These are phyloP conservation scores for Phytophthora melonis DNA, from an alignment of 352 stramenopile genomes.

Conservation along the genomic window DNA sequence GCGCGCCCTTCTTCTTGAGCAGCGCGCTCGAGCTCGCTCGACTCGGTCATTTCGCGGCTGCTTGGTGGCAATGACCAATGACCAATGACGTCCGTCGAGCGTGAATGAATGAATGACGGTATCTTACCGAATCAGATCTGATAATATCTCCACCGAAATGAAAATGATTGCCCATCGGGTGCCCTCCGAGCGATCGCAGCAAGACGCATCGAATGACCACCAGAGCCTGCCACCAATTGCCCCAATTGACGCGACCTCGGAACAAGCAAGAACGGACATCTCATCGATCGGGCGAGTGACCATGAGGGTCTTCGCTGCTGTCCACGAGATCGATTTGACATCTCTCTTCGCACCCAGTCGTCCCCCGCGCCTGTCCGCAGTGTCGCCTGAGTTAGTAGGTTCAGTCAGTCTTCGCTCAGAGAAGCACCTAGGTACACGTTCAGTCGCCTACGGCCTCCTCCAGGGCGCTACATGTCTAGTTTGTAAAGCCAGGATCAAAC, in stretches of 20 bases:
- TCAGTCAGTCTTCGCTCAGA: no score
- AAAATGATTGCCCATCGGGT: neutral
- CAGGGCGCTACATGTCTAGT: no score
- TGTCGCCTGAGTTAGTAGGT: no score
- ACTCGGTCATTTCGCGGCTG: slow-evolving; percentile 25
- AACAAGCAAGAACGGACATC: neutral
- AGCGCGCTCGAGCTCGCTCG: slow-evolving; percentile 1
- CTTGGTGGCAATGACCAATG: slow-evolving; percentile 20
- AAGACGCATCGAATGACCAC: neutral
- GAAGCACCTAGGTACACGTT: no score
- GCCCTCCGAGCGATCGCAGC: neutral
- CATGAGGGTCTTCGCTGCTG: neutral
- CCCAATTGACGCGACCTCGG: neutral
- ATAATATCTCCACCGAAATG: slow-evolving; percentile 1
- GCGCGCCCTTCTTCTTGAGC: neutral
- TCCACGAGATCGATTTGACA: neutral
- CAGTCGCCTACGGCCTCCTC: no score
- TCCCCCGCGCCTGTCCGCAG: no score
- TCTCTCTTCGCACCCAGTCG: no score
- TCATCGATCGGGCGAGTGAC: neutral
- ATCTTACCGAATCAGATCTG: neutral
- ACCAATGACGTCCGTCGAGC: slow-evolving; percentile 7
- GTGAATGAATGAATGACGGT: neutral
- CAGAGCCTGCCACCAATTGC: no score
- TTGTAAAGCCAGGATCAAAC: no score